Evolutionary conservation across 179 eudicot species (phyloP), one percentile per base, ranked within the genome.

Genomic region (Camellia oleifera): DNA sequence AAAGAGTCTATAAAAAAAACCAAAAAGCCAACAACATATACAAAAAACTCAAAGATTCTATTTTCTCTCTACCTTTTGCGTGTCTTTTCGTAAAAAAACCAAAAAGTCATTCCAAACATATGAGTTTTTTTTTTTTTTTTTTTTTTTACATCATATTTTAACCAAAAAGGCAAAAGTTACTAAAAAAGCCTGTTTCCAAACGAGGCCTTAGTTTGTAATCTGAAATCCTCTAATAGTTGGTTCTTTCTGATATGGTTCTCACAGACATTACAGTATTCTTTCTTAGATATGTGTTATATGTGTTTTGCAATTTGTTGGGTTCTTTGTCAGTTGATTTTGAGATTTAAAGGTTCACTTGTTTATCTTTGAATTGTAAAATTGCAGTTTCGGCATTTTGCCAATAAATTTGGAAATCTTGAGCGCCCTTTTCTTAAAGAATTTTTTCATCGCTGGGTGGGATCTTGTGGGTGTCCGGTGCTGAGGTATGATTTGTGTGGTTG

Each of bases 341-440:
- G 10, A 14, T 40, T 64, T 52, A 44, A 70, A 46, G 45, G 17
- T 52, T 77, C 14, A 45, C 32, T 64, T 20, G 52, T 42, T 79
- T 5, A 53, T 74, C 5, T 75, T n/a, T 50, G 64, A 12, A 68
- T 67, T 79, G 23, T 80, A 65, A 71, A 50, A 12, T 82, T 84
- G 86, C 91, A 96, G 98, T 96, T 96, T 78, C 97, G 99, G 57
- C 99, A 96, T 81, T 88, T 86, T 72, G 97, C 97, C 77, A 96
- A 96, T 83, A 94, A 96, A 86, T 82, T 94, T 80, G 99, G 99
- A 72, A 96, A 96, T 89, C 93, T 96, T 54, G 99, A 96, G 86
- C 97, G 99, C 44, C 98, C 99, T 74, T 96, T 96, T 79, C 94
- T 96, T 17, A 96, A 91, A 83, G 99, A 96, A 78, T 96, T 92